Base-by-base conservation (phyloP, 257 asterid species). In the Schizonepeta tenuifolia region DNA sequence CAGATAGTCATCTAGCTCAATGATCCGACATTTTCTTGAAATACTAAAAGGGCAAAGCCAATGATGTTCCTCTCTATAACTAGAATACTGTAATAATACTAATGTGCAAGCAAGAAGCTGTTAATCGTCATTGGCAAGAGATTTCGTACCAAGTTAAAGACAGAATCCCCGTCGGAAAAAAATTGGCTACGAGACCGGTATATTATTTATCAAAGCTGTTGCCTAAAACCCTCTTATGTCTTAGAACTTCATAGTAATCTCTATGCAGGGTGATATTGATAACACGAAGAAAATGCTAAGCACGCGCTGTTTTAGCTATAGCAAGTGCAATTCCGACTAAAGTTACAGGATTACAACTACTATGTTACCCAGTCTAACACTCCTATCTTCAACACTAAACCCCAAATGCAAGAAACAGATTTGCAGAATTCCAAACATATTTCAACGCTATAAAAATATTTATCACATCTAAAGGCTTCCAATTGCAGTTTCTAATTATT, bases 11-110 rank as follows among this genome's bases (percentile, higher is more conserved):
- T 57, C 46, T 41, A 43, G 59, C 49, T 17, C 55, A 21, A 54
- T 56, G 24, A 24, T 56, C 13, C 55, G 12, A 55, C 70, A 41
- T 24, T 65, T 67, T 67, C 50, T 26, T 11, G 28, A 65, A 22
- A 40, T 35, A 18, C 13, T 26, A 33, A 59, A 58, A 13, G 3
- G 14, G 36, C 8, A 21, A 31, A 12, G 50, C 50, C 9, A 17
- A 33, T 49, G n/a, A 2, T 20, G 3, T 28, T 67, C 18, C 14
- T 14, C 2, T 36, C 41, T 36, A 11, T 36, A 36, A 36, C 1
- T 36, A 2, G 11, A 36, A 36, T 0, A 36, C 43, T 7, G 8
- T 1, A 38, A 38, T 38, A 7, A 38, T 38, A 38, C 43, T 38
- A 38, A 47, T 6, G 21, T 47, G 54, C 20, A 14, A 15, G 54